Percentiles rank a stretch among this genome's conserved stretches.
Evolutionary conservation across 139 green algal genomes (phyloP).

Genomic region (Chlorella sorokiniana): DNA sequence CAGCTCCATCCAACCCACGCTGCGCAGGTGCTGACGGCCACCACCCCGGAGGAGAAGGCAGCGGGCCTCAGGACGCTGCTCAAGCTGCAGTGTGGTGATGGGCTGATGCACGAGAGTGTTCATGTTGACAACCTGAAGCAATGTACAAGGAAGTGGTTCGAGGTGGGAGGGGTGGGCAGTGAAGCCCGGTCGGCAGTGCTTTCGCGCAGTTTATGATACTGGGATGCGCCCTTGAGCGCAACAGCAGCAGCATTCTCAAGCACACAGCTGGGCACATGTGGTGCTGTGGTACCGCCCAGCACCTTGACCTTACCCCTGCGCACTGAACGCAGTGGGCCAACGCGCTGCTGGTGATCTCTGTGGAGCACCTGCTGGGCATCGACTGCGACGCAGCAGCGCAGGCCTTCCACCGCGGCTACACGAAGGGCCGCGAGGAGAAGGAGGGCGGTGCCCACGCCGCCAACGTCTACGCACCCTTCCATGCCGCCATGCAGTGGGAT

Average conservation of each 20-base stretch:
- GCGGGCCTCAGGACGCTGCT: slow-evolving; percentile 42
- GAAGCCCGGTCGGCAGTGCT: no score
- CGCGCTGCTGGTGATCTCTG: slow-evolving; percentile 50
- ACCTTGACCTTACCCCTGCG: background rate
- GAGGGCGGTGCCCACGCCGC: background rate
- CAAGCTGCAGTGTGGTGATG: slow-evolving; percentile 49
- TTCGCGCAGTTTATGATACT: no score
- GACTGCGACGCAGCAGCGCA: slow-evolving; percentile 49
- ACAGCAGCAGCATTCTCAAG: background rate
- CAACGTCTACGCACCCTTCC: background rate
- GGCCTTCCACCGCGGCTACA: slow-evolving; percentile 6
- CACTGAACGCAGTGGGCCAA: slow-evolving; percentile 61
- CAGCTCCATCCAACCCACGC: no score
- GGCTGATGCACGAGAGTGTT: slow-evolving; percentile 65
- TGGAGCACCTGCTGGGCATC: slow-evolving; percentile 50
- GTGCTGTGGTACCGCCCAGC: background rate
- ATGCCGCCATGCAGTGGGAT: background rate
- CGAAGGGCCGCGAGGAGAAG: background rate
- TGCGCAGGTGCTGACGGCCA: slow-evolving; percentile 3
- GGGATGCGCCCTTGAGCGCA: background rate
- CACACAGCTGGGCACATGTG: no score
- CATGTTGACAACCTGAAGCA: slow-evolving; percentile 5
- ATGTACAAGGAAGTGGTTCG: slow-evolving; percentile 46
- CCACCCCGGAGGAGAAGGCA: background rate
- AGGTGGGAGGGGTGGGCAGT: background rate